These are phyloP conservation scores for Zelopaecilomyces penicillatus DNA, from an alignment of 2,329 filamentous ascomycete species.

Conservation along the genomic window DNA sequence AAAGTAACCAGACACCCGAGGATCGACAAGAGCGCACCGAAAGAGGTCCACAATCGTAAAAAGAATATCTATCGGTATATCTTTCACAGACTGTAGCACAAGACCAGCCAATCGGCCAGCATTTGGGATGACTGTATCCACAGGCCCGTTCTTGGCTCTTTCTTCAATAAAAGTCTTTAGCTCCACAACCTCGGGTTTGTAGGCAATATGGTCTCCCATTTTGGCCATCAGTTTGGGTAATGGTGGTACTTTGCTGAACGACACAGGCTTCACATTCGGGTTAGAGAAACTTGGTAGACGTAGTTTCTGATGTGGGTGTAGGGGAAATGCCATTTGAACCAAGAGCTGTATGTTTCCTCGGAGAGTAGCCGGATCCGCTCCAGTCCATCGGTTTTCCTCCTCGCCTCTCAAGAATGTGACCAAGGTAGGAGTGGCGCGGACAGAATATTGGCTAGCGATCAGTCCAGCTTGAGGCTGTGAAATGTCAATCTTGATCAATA, in stretches of 20 bases:
- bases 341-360: slow-evolving; percentile 65
- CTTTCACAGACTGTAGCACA: slow-evolving; percentile 44
- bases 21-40: slow-evolving; percentile 66
- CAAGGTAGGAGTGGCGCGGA: slow-evolving; percentile 80
- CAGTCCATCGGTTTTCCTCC: slow-evolving; percentile 72
- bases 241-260: slow-evolving; percentile 72
- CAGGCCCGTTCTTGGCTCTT: slow-evolving; percentile 47
- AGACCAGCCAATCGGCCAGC: slow-evolving; percentile 56
- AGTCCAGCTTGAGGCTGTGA: slow-evolving; percentile 54
- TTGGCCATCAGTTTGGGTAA: slow-evolving; percentile 75
- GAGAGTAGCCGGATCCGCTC: slow-evolving; percentile 61
- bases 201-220: slow-evolving; percentile 52
- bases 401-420: slow-evolving; percentile 72
- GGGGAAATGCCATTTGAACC: slow-evolving; percentile 63
- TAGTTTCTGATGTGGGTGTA: slow-evolving; percentile 67
- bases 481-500: slow-evolving; percentile 78
- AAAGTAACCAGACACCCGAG: slow-evolving; percentile 72
- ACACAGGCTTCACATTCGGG: slow-evolving; percentile 54
- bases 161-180: slow-evolving; percentile 65
- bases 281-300: slow-evolving; percentile 62
- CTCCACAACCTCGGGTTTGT: slow-evolving; percentile 50
- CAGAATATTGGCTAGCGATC: slow-evolving; percentile 55
- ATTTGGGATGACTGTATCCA: slow-evolving; percentile 62
- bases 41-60: slow-evolving; percentile 85
- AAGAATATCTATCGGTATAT: slow-evolving; percentile 54